A percentile compares a stretch with the other conserved stretches of the same genome.
These are phyloP conservation scores for Fragosphaeria purpurea DNA, from an alignment of 2,329 filamentous ascomycete species.

Conservation along the genomic window DNA sequence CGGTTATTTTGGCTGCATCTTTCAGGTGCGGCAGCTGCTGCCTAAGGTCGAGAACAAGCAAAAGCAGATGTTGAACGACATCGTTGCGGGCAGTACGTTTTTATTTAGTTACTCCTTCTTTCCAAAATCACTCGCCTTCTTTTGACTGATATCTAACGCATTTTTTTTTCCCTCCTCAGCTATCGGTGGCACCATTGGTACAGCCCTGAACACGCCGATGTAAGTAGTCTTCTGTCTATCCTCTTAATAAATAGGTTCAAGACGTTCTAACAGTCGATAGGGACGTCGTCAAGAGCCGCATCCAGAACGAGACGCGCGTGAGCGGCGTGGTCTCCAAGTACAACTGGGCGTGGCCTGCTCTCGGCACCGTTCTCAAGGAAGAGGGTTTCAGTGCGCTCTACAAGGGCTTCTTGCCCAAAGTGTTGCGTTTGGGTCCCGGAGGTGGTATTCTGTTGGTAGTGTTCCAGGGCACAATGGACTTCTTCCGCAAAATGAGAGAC, in stretches of 20 bases:
- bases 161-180: conserved; percentile 18
- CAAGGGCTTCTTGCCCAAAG: conserved; percentile 97
- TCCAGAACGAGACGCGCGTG: conserved; percentile 85
- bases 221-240: conserved; percentile 56
- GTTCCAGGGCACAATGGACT: conserved; percentile 84
- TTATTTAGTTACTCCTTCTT: not conserved
- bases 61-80: conserved; percentile 74
- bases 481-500: conserved; percentile 60
- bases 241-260: not conserved
- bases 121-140: too few species aligned
- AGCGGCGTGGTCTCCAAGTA: conserved; percentile 82
- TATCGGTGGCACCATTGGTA: conserved; percentile 80
- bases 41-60: conserved; percentile 73
- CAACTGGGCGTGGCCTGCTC: conserved; percentile 92
- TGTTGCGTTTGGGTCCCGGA: conserved; percentile 63
- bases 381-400: conserved; percentile 89
- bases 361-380: conserved; percentile 80
- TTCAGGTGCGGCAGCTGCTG: conserved; percentile 81
- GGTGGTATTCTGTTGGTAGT: conserved; percentile 69
- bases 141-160: not conserved
- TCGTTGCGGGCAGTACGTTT: conserved; percentile 58
- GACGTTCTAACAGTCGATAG: not conserved
- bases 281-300: conserved; percentile 91
- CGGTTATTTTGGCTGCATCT: conserved; percentile 97
- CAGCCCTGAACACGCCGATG: conserved; percentile 87